Evolutionary conservation across 108 stramenopile genomes (phyloP).

Genomic region (Discostella pseudostelligera): DNA sequence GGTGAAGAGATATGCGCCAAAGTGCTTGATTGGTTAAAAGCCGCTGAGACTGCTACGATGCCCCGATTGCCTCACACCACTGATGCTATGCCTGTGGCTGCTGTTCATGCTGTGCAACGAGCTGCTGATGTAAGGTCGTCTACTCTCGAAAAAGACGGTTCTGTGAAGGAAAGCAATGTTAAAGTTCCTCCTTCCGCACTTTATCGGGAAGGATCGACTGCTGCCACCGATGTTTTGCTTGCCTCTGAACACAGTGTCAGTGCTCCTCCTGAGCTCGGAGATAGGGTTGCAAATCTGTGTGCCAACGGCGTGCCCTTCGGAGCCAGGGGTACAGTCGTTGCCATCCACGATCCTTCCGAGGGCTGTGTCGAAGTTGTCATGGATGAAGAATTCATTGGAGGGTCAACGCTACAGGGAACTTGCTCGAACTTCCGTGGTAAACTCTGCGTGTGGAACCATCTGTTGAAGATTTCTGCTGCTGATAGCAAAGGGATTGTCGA

Average conservation of each 20-base stretch:
- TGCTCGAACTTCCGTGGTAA: slow-evolving; percentile 95
- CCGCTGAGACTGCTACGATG: slow-evolving; percentile 81
- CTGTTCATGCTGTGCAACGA: slow-evolving; percentile 89
- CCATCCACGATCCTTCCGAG: slow-evolving; percentile 79
- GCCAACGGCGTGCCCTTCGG: slow-evolving; percentile 95
- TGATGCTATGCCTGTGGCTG: slow-evolving; percentile 85
- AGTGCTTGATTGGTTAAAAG: slow-evolving; percentile 87
- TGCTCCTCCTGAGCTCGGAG: slow-evolving; percentile 85
- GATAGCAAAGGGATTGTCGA: slow-evolving; percentile 72
- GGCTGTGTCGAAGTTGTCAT: slow-evolving; percentile 98
- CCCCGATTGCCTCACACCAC: slow-evolving; percentile 91
- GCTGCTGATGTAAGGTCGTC: slow-evolving; percentile 85
- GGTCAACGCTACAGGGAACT: slow-evolving; percentile 86
- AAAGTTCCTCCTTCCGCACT: slow-evolving; percentile 79
- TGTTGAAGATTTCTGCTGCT: slow-evolving; percentile 74
- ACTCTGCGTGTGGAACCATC: slow-evolving; percentile 90
- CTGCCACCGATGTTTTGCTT: slow-evolving; percentile 73
- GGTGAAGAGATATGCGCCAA: slow-evolving; percentile 65
- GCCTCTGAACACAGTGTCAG: slow-evolving; percentile 69
- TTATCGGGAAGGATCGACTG: slow-evolving; percentile 73
- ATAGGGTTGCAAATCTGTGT: slow-evolving; percentile 92
- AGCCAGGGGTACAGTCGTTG: slow-evolving; percentile 94
- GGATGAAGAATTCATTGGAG: slow-evolving; percentile 98
- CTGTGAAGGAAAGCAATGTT: slow-evolving; percentile 78
- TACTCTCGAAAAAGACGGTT: slow-evolving; percentile 66